Percentiles rank a stretch among this genome's conserved stretches.
These are phyloP conservation scores for Fusarium euwallaceae DNA, from an alignment of 2,329 filamentous ascomycete genomes.

Conservation along the genomic window DNA sequence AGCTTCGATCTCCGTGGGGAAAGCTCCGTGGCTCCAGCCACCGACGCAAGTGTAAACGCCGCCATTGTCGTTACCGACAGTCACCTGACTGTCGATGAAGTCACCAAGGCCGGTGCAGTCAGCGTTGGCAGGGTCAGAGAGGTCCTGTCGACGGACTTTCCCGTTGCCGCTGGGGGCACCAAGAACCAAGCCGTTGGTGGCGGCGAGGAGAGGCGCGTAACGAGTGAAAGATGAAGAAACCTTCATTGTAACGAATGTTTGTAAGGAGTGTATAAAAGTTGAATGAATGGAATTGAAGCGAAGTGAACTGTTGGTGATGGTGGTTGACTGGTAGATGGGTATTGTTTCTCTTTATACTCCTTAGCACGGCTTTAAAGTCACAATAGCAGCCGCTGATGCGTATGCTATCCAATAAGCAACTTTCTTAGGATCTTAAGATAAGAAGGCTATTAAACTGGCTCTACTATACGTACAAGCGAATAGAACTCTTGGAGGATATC, in stretches of 20 bases:
- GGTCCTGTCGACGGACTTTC: not conserved
- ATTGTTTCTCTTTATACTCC: not conserved
- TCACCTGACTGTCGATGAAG: not conserved
- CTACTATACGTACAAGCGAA: not conserved
- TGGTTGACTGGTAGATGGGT: not conserved
- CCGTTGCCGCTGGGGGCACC: not conserved
- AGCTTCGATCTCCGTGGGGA: slow-evolving; percentile 6
- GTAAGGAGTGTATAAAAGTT: not conserved
- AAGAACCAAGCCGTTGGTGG: not conserved
- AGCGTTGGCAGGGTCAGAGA: not conserved
- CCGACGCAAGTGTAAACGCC: not conserved
- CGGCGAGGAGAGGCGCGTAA: not conserved
- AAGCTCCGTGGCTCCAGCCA: slow-evolving; percentile 1
- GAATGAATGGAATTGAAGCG: not conserved
- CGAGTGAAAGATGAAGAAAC: not conserved
- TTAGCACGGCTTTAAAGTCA: not conserved
- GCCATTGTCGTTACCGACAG: not conserved
- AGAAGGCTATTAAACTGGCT: not conserved
- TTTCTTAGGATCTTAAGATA: not conserved
- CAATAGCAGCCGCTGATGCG: not conserved
- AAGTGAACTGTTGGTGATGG: not conserved
- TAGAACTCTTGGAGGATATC: not conserved
- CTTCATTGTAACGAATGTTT: not conserved
- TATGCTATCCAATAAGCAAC: not conserved
- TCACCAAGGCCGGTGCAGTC: not conserved